A percentile compares a stretch with the other conserved stretches of the same genome.
phyloP scores from a whole-genome alignment of 1,284 basidiomycete genomes.

The Malassezia obtusa region DNA sequence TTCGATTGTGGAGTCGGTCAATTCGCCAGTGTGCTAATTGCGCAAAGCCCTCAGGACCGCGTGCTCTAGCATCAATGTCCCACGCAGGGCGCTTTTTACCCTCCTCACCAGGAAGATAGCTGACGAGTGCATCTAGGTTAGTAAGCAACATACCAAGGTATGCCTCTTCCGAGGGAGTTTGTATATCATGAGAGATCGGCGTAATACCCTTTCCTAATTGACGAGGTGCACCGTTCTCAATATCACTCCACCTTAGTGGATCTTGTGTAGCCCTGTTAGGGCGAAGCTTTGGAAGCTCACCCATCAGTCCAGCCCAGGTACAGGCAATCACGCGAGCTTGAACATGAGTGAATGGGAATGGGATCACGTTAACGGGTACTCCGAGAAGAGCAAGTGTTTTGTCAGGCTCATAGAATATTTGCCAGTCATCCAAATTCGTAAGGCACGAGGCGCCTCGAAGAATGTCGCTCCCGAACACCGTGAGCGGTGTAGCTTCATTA shows the following conservation, averaged over 20 bases:
- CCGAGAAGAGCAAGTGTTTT: conserved; percentile 28
- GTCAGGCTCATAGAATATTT: conserved; percentile 30
- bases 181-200: background rate
- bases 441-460: conserved; percentile 5
- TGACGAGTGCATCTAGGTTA: background rate
- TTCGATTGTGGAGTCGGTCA: background rate
- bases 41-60: background rate
- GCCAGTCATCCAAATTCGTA: conserved; percentile 40
- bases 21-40: background rate
- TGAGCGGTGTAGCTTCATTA: background rate
- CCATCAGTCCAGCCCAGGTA: background rate
- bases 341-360: conserved; percentile 34
- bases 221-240: background rate
- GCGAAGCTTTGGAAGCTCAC: background rate
- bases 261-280: background rate
- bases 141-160: background rate
- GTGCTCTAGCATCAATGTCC: background rate
- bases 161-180: background rate
- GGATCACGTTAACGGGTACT: conserved; percentile 31
- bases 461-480: background rate
- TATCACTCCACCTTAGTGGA: background rate
- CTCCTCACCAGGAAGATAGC: background rate
- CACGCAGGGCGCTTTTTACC: background rate
- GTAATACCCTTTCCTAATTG: background rate
- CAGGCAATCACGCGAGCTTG: conserved; percentile 13